A percentile compares a stretch with the other conserved stretches of the same genome.
phyloP scores from a whole-genome alignment of 176 grass and related monocot genomes.

The Coix lacrymajobi region DNA sequence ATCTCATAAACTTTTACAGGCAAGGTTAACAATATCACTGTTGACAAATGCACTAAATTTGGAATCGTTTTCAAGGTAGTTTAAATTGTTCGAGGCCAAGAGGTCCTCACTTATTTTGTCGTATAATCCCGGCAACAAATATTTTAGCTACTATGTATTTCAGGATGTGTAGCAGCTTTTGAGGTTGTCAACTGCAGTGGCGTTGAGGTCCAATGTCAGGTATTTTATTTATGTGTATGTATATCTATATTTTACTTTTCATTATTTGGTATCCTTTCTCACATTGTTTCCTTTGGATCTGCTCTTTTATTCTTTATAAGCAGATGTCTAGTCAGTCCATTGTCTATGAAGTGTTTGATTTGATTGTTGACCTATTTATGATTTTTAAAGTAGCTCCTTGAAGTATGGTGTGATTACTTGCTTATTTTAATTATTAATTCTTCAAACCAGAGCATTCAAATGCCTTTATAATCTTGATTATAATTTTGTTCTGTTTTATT shows the following conservation, averaged over 20 bases:
- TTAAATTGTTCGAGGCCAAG: neutral
- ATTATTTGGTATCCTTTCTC: neutral
- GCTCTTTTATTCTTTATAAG: neutral
- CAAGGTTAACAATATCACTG: conserved; percentile 99
- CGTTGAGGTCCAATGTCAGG: conserved; percentile 98
- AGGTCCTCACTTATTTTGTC: neutral
- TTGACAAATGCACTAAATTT: conserved; percentile 96
- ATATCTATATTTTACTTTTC: neutral
- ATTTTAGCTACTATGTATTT: conserved; percentile 32
- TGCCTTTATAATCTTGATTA: conserved; percentile 6
- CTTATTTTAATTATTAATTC: neutral
- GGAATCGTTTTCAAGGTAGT: conserved; percentile 88
- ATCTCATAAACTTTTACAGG: conserved; percentile 44
- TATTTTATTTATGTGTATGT: conserved; percentile 26
- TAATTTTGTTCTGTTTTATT: neutral
- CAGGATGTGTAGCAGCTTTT: conserved; percentile 97
- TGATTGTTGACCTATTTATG: neutral
- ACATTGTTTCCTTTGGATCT: neutral
- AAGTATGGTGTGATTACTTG: neutral
- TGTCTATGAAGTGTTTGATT: neutral
- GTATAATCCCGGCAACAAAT: neutral
- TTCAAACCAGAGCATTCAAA: neutral
- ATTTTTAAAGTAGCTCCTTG: neutral
- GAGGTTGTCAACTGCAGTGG: conserved; percentile 93
- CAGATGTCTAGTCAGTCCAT: neutral